phyloP scores from a whole-genome alignment of 305 asterid genomes.

The Nicotiana rustica region DNA sequence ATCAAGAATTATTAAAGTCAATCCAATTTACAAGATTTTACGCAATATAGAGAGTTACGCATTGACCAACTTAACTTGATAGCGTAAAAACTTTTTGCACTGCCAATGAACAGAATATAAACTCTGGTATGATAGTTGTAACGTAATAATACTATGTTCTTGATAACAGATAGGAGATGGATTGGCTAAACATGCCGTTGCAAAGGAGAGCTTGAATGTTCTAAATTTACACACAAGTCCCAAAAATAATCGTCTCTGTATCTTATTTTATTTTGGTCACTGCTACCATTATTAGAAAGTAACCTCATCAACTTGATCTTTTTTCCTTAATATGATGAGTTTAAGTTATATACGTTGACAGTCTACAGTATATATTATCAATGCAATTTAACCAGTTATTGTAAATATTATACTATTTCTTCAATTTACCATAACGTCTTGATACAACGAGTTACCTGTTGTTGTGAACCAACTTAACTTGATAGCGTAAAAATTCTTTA shows the following conservation, averaged over 20 bases:
- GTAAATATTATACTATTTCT: too few species aligned
- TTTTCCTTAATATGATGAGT: background rate
- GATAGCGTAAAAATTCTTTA: constrained; percentile 35
- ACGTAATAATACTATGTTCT: too few species aligned
- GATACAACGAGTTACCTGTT: too few species aligned
- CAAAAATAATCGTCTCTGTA: too few species aligned
- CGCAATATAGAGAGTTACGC: too few species aligned
- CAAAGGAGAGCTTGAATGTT: constrained; percentile 54
- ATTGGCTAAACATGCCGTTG: constrained; percentile 63
- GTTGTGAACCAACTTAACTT: background rate
- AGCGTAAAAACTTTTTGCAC: background rate
- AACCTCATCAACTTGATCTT: background rate
- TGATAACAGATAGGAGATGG: constrained; percentile 55
- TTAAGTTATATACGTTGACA: background rate
- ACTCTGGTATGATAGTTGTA: too few species aligned
- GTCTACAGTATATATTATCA: too few species aligned
- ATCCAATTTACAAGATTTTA: too few species aligned
- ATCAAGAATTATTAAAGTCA: too few species aligned
- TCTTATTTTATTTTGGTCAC: background rate
- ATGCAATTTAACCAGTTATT: too few species aligned
- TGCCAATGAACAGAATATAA: too few species aligned
- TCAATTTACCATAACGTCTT: too few species aligned
- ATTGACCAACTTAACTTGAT: constrained; percentile 38
- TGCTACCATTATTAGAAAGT: background rate
- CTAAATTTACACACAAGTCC: background rate